phyloP scores from a whole-genome alignment of 495 filamentous ascomycete species.

The Podospora conica region DNA sequence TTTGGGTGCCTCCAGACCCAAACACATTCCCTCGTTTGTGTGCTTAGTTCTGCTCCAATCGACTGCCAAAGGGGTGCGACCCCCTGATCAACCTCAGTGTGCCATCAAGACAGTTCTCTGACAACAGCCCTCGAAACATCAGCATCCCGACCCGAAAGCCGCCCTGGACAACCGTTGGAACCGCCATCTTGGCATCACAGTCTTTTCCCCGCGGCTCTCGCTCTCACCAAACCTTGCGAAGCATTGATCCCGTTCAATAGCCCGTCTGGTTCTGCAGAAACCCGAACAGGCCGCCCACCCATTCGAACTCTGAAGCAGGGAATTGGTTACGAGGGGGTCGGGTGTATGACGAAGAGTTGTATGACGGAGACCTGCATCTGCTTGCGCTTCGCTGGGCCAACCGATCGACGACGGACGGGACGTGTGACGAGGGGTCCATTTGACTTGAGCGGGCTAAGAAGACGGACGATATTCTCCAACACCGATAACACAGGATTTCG shows the following conservation, averaged over 20 bases:
- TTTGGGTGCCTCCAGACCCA: conserved; percentile 4
- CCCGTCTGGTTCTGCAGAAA: conserved; percentile 12
- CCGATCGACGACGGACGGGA: conserved; percentile 7
- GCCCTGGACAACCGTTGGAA: conserved; percentile 4
- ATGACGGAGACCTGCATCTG: not conserved
- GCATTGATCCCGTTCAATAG: conserved; percentile 17
- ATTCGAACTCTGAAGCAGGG: not conserved
- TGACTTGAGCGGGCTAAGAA: not conserved
- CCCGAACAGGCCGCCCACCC: conserved; percentile 9
- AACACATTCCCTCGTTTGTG: conserved; percentile 15
- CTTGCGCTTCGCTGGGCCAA: conserved; percentile 13
- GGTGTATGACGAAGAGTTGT: conserved; percentile 11
- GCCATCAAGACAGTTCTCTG: conserved; percentile 25
- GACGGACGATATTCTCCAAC: not conserved
- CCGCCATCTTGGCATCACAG: conserved; percentile 3
- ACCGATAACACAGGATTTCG: not conserved
- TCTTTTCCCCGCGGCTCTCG: conserved; percentile 4
- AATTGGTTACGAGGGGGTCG: not conserved
- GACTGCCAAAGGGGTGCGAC: conserved; percentile 19
- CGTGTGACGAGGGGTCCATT: not conserved
- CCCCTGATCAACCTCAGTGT: conserved; percentile 27
- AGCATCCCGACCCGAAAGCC: conserved; percentile 1
- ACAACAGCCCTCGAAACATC: conserved; percentile 17
- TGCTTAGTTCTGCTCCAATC: conserved; percentile 24
- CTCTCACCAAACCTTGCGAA: conserved; percentile 2